Conservation (phyloP, 163 green algal genomes). For the Chlorella variabilis region DNA sequence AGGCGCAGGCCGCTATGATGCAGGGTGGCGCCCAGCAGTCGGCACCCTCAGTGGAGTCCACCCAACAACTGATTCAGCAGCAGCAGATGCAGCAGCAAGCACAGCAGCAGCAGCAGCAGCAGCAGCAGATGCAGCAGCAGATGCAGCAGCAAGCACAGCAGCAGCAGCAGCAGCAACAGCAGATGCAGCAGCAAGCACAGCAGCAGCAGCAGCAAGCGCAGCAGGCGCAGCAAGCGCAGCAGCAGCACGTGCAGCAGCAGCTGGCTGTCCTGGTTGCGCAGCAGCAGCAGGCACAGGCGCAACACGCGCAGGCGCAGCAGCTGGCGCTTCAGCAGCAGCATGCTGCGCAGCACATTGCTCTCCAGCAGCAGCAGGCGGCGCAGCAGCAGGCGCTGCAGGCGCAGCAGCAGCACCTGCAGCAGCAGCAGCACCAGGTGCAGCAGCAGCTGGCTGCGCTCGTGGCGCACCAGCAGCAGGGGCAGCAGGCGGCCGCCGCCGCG, state of each 20-base stretch:
- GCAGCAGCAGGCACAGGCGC: neutral
- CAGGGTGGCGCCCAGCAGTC: neutral
- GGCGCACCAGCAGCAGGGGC: neutral
- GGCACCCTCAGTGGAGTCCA: neutral
- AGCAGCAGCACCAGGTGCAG: neutral
- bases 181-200: neutral
- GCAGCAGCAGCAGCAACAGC: neutral
- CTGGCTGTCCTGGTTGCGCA: constrained; percentile 1
- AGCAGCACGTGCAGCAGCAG: neutral
- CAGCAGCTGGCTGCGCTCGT: neutral
- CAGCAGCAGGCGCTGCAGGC: neutral
- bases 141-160: neutral
- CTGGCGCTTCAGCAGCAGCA: neutral
- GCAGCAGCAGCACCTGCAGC: neutral
- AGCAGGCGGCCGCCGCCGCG: neutral
- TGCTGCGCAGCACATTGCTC: neutral
- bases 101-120: neutral
- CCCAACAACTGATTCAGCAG: too few species aligned
- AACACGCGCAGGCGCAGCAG: neutral
- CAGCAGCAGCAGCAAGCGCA: neutral
- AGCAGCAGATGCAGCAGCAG: too few species aligned
- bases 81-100: neutral
- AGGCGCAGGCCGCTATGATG: too few species aligned
- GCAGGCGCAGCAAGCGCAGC: neutral
- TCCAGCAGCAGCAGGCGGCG: neutral